Evolutionary conservation across 371 early-diverging fungal species (phyloP).

Genomic region (Parasitella parasitica): DNA sequence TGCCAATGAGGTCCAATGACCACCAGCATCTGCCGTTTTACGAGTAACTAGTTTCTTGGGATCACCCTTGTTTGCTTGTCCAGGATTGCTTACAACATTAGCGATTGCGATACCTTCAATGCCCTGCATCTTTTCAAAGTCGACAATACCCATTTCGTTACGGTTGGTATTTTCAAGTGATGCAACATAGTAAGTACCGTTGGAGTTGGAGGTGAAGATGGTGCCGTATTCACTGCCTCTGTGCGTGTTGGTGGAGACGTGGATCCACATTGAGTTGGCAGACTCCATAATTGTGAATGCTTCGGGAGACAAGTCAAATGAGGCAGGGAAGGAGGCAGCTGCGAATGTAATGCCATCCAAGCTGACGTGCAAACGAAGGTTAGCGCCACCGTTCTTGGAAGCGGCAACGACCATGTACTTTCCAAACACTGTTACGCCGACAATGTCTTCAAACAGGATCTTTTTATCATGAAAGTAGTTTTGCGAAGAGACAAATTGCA

Average conservation of each 20-base stretch:
- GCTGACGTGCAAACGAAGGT: constrained; percentile 67
- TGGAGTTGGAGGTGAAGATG: constrained; percentile 83
- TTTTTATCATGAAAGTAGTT: constrained; percentile 56
- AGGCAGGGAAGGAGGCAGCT: constrained; percentile 74
- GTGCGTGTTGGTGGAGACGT: constrained; percentile 64
- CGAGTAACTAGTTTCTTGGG: constrained; percentile 57
- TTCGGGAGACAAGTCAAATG: constrained; percentile 52
- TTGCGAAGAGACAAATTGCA: constrained; percentile 55
- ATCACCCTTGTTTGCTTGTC: constrained; percentile 52
- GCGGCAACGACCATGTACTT: constrained; percentile 84
- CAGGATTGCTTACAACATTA: constrained; percentile 78
- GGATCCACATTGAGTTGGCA: constrained; percentile 72
- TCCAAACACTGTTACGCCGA: constrained; percentile 77
- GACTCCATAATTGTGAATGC: constrained; percentile 86
- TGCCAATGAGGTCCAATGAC: constrained; percentile 61
- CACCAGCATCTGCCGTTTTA: constrained; percentile 89
- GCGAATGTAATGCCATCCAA: constrained; percentile 74
- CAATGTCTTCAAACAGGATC: constrained; percentile 61
- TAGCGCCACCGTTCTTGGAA: constrained; percentile 44
- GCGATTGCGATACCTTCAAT: constrained; percentile 87
- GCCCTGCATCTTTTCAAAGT: constrained; percentile 92
- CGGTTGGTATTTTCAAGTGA: constrained; percentile 78
- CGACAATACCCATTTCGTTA: constrained; percentile 81
- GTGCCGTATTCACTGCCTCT: constrained; percentile 75
- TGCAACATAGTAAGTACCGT: constrained; percentile 78